Evolutionary conservation across 768 basidiomycete species (phyloP), one percentile per base, ranked within the genome.

Genomic region (Boletales sp.): DNA sequence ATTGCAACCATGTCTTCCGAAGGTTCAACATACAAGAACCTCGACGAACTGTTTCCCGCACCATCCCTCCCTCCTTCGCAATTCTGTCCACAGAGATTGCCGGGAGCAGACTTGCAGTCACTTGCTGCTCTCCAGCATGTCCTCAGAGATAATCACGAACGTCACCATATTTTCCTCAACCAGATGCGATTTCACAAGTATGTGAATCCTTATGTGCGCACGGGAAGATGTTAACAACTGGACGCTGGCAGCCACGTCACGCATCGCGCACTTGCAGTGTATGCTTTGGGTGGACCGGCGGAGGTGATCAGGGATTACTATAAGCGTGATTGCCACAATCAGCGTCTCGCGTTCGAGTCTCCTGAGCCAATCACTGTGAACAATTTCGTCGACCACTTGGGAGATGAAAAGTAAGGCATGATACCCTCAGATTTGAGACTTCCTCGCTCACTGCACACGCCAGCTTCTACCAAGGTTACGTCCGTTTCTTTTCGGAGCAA

Each of bases 101-200:
- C 67, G 0, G 67, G 72, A 5, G 46, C 62, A 18, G 61, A 46
- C 10, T 6, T 39, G 1, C 56, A 61, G 30, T 56, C 67, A 2
- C 56, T 67, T 17, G 41, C 42, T n/a, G 51, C 59, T 18, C 70
- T 45, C 35, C 55, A 31, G 50, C 64, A 63, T 6, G 49, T 72
- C 9, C 64, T 83, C 42, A 75, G 73, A 50, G 77, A 81, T 5
- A 79, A 79, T 48, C 74, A 81, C 42, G 61, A 64, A 28, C 71
- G 65, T 41, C 68, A 70, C 59, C 80, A 83, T 46, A 69, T 75
- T 11, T 83, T 76, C 61, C 73, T 75, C 59, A 75, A 80, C 46
- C 58, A 76, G 17, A 50, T 40, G 30, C 54, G 67, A 0, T 76
- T 77, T 49, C 81, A 82, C 68, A 82, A 82, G 81, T 81, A 52